Evolutionary conservation across 352 stramenopile genomes (phyloP), one percentile per base, ranked within the genome.

Genomic region (Phytophthora citricola): DNA sequence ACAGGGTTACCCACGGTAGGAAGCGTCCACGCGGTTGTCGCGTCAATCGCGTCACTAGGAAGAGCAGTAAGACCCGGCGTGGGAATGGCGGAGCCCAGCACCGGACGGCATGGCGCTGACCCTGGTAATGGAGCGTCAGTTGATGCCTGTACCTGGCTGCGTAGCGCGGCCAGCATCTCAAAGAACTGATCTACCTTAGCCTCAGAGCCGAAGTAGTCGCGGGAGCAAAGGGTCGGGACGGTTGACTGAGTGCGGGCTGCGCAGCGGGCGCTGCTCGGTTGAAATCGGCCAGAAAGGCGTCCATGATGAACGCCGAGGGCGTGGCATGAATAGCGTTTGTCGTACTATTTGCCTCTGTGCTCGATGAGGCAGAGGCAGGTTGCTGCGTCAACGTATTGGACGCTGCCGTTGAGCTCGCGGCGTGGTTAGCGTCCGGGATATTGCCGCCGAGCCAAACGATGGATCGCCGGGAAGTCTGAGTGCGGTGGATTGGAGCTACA

Each of bases 231-330:
- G 31, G 31, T 20, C 17, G 17, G 17, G 17, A 20, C 17, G 17
- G 17, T 20, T 20, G 17, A 20, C 17, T 20, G 17, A 20, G 17
- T 20, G 17, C 0, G 17, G 17, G 17, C 17, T 20, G 17, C 31
- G 31, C 31, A 11, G 31, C 31, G 7, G 29, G 10, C 11, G n/a
- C 5, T 24, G 40, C 9, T 15, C 40, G 40, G 27, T 47, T 11
- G n/a, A 47, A 47, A 5, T 47, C 31, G 11, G 27, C 31, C 47
- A 54, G 41, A 4, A 54, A 54, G 14, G 17, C 47, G 11, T 44
- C 47, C 15, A 54, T 31, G 31, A 31, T 44, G 29, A 54, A 54
- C 26, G 46, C 46, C 12, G 27, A 4, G 40, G 47, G 29, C 14
- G 31, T n/a, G 29, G 47, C 5, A 17, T 43, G 15, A 24, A 5